These are phyloP conservation scores for Lenzites betulinus DNA, from an alignment of 768 basidiomycete genomes.

Conservation along the genomic window DNA sequence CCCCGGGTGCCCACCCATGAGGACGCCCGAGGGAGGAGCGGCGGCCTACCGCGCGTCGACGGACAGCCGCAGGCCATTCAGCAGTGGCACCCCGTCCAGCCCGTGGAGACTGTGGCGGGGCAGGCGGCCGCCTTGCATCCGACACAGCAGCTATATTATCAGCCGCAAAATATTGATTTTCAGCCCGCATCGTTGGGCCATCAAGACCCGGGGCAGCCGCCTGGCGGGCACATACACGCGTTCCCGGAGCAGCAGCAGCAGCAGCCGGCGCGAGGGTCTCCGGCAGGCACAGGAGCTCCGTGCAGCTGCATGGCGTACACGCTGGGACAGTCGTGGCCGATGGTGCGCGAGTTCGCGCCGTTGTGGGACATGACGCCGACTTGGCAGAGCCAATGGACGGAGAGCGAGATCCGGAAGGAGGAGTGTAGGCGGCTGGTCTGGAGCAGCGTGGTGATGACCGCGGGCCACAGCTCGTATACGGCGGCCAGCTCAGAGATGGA, in stretches of 20 bases:
- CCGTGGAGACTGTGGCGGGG: not conserved
- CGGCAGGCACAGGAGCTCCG: not conserved
- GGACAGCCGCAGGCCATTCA: not conserved
- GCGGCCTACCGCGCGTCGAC: not conserved
- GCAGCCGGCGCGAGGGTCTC: not conserved
- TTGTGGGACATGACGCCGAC: slow-evolving; percentile 66
- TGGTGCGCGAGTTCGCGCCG: slow-evolving; percentile 54
- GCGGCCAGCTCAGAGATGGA: slow-evolving; percentile 41
- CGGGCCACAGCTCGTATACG: slow-evolving; percentile 64
- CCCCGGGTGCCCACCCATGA: not conserved
- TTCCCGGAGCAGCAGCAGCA: not conserved
- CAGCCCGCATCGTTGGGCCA: not conserved
- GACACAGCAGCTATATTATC: not conserved
- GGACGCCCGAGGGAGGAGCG: not conserved
- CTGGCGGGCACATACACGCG: not conserved
- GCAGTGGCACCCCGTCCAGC: not conserved
- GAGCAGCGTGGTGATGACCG: slow-evolving; percentile 65
- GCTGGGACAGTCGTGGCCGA: slow-evolving; percentile 52
- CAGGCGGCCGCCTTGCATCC: not conserved
- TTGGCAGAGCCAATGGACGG: slow-evolving; percentile 51
- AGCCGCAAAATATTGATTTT: not conserved
- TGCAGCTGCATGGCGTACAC: slow-evolving; percentile 43
- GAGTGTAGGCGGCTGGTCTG: slow-evolving; percentile 73
- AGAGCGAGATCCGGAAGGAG: slow-evolving; percentile 68
- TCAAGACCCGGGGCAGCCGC: too few relatives aligned